Percentiles rank a stretch among this genome's conserved stretches.
Conservation (phyloP, 2,329 filamentous ascomycete species). For the Aspergillus texensis region DNA sequence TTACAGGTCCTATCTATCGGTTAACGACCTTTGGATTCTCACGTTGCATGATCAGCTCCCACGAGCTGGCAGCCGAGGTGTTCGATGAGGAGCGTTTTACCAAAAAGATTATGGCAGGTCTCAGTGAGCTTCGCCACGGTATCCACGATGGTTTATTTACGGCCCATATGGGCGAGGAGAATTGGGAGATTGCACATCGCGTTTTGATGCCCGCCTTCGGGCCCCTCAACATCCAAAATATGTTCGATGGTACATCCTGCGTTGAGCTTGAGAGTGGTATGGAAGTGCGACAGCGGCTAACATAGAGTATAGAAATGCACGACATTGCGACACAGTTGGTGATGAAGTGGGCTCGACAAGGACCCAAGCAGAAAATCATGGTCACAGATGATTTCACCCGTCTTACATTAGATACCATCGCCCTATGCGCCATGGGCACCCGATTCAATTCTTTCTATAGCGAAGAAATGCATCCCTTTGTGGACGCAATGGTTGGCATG, state of each 20-base stretch:
- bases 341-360: constrained; percentile 51
- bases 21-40: constrained; percentile 53
- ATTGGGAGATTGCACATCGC: constrained; percentile 67
- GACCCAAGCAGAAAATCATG: constrained; percentile 59
- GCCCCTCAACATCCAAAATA: constrained; percentile 46
- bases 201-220: constrained; percentile 52
- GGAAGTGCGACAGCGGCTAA: background rate
- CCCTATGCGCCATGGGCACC: constrained; percentile 70
- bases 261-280: background rate
- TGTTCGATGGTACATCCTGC: constrained; percentile 41
- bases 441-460: constrained; percentile 77
- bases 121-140: constrained; percentile 62
- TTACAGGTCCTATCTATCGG: constrained; percentile 60
- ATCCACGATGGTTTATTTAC: constrained; percentile 70
- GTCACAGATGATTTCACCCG: constrained; percentile 71
- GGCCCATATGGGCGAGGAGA: constrained; percentile 49
- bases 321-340: constrained; percentile 44
- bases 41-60: constrained; percentile 54
- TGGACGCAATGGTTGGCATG: constrained; percentile 66
- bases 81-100: constrained; percentile 67
- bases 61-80: constrained; percentile 62
- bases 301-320: constrained; percentile 36
- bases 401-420: constrained; percentile 72
- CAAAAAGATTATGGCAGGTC: constrained; percentile 56
- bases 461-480: constrained; percentile 70